Evolutionary conservation across 2,329 filamentous ascomycete species (phyloP).

Genomic region (Fusarium oxysporum): DNA sequence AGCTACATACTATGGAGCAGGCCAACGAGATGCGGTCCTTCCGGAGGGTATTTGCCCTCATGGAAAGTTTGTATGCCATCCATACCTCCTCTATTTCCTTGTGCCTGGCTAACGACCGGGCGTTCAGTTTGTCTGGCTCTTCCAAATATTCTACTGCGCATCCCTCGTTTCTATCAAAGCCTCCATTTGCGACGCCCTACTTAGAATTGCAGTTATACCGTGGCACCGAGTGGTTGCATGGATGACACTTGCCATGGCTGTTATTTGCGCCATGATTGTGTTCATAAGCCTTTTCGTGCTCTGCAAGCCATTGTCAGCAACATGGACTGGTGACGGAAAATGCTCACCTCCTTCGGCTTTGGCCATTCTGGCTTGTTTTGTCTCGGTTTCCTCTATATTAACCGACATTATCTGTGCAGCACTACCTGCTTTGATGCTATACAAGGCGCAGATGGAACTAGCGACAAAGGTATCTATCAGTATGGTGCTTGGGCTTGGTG

Average conservation of each 20-base stretch:
- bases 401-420: constrained; percentile 28
- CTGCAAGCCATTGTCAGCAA: constrained; percentile 8
- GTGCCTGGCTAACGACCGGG: rapidly evolving
- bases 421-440: constrained; percentile 20
- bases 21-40: background rate
- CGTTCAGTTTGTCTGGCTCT: background rate
- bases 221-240: background rate
- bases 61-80: background rate
- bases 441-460: constrained; percentile 22
- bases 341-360: constrained; percentile 6
- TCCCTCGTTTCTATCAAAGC: constrained; percentile 3
- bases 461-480: constrained; percentile 20
- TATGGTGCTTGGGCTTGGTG: constrained; percentile 21
- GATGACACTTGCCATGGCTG: background rate
- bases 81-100: rapidly evolving
- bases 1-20: background rate
- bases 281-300: constrained; percentile 8
- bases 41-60: background rate
- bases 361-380: constrained; percentile 7
- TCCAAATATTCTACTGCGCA: background rate
- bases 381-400: constrained; percentile 1
- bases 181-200: background rate
- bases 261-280: background rate
- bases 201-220: background rate
- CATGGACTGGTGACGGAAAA: constrained; percentile 4